These are phyloP conservation scores for Vachellia collinsii DNA, from an alignment of 306 rosid species.

Conservation along the genomic window DNA sequence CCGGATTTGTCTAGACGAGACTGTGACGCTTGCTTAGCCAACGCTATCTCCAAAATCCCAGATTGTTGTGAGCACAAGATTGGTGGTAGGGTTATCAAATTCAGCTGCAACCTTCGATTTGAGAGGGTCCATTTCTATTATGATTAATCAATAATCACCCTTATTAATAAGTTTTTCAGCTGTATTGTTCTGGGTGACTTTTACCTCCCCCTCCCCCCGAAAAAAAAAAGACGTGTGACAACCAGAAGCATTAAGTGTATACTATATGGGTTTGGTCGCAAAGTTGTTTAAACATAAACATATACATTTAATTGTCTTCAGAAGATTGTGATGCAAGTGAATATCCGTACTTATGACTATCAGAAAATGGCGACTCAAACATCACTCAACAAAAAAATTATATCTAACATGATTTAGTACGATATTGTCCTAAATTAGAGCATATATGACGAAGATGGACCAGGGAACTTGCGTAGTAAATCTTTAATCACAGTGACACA, in stretches of 20 bases:
- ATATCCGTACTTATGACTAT: too few species aligned
- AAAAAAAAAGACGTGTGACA: not conserved
- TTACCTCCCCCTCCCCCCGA: too few species aligned
- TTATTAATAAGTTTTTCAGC: not conserved
- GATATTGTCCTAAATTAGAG: not conserved
- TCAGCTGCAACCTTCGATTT: conserved; percentile 36
- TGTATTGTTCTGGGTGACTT: too few species aligned
- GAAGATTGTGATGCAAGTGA: too few species aligned
- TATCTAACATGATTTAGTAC: not conserved
- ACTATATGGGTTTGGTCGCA: not conserved
- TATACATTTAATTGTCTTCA: too few species aligned
- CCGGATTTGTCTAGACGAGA: conserved; percentile 28
- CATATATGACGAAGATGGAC: not conserved
- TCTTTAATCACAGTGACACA: not conserved
- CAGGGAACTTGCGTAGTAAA: not conserved
- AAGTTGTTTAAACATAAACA: not conserved
- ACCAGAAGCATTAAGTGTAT: not conserved
- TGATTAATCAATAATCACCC: not conserved
- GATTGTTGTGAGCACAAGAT: not conserved
- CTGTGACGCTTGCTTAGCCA: conserved; percentile 22
- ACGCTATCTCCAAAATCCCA: not conserved
- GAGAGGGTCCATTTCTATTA: not conserved
- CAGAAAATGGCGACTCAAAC: not conserved
- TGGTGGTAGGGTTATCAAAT: conserved; percentile 16
- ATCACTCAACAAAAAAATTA: not conserved